Base-by-base conservation (phyloP, 2,329 filamentous ascomycete species). In the Aspergillus sp. region DNA sequence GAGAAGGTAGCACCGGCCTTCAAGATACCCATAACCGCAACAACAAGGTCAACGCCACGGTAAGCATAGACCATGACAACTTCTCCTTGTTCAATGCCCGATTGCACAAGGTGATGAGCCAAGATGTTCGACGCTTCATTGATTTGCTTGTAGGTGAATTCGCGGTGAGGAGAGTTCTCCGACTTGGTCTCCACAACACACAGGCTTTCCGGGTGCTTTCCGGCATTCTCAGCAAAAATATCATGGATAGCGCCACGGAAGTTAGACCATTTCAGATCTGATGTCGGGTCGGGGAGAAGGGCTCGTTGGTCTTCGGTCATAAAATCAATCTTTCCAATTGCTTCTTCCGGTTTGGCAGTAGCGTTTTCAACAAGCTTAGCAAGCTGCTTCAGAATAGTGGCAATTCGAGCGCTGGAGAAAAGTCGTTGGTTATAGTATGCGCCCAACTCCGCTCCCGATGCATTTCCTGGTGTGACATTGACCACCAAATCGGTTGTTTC, bases 31-130 rank as follows among this genome's bases (percentile, higher is more conserved):
- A 95, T 95, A 42, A 90, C 83, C 31, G 85, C 82, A 6, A 87
- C 81, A 0, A 87, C 84, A 33, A 88, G 68, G 56, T 88, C 88
- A 30, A 95, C 90, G 44, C 82, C 82, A 45, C 90, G 82, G 67
- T 95, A 80, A 44, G 88, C 88, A 61, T 83, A 96, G 50, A 93
- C 87, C 88, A 95, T 95, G 57, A 95, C 89, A 2, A 95, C 90
- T 61, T 97, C 90, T 7, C 89, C 90, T 53, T 82, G 75, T 46
- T 82, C 75, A 50, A 89, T 75, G 45, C 90, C 90, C 57, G 82
- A 76, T 40, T 84, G 75, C 42, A 86, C 78, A 13, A 96, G 76
- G 60, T 95, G 80, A 67, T 95, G 83, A 19, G 89, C 87, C 6
- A 96, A 66, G 12, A 81, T 75, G 62, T 94, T 94, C 28, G 88